Evolutionary conservation across 2,329 filamentous ascomycete species (phyloP), one percentile per base, ranked within the genome.

Genomic region (Microascus cirrosus): DNA sequence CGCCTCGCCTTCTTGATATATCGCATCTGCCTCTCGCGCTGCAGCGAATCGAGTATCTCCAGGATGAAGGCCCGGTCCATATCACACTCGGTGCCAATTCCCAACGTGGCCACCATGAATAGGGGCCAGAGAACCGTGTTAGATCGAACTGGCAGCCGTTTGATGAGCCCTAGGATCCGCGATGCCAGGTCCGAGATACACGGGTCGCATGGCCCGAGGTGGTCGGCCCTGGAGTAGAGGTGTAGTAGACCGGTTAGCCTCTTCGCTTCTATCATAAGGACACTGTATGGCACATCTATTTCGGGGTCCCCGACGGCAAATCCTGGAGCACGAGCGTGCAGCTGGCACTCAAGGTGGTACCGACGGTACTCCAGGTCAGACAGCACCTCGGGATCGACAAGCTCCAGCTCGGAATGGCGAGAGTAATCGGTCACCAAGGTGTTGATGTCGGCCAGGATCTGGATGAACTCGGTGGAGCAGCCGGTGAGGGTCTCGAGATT

Each of bases 1-100:
- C 61, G 35, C 18, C 66, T 61, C 0, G 67, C 68, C 60, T 69
- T 68, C 45, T 65, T 66, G 3, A 70, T 65, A 13, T 66, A 66
- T 4, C 65, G 63, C 34, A 69, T 54, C 35, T 69, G 67, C n/a
- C 68, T 63, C 4, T 66, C 66, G 12, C 63, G 58, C 53, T 66
- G 65, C 20, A 69, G 62, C 4, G 61, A 61, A 8, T 63, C 60
- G 4, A 69, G 55, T 50, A 59, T 62, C 20, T 58, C 36, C 22
- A 68, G 54, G 3, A 69, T 59, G 3, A 64, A 48, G 20, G 59
- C 63, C 25, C 67, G 64, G 18, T 68, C 63, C 6, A 61, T 61
- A 13, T 69, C 67, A 11, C 59, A 63, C 13, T 66, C 64, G 2
- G 62, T 61, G 5, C 65, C 61, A 1, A 68, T 59, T 3, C 67